phyloP scores from a whole-genome alignment of 139 green algal species.

The Chlorella sp. region DNA sequence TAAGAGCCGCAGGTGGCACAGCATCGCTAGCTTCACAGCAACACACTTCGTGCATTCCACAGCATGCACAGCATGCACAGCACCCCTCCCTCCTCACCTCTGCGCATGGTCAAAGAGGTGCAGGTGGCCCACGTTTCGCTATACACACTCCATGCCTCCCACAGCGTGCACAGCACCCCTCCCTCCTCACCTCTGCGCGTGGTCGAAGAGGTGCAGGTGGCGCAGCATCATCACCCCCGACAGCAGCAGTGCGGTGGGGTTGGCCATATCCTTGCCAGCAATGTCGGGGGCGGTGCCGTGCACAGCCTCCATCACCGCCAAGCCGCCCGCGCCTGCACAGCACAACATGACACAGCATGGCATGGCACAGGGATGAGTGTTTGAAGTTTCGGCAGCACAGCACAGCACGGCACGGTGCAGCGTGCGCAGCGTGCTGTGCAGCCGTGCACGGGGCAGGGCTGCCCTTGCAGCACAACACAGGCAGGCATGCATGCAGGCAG shows the following conservation, averaged over 20 bases:
- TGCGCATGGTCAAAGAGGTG: no score
- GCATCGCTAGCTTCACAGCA: no score
- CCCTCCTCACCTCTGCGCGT: slow-evolving; percentile 38
- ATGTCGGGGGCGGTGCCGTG: slow-evolving; percentile 97
- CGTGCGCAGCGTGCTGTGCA: no score
- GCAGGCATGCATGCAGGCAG: no score
- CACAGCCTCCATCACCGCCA: slow-evolving; percentile 95
- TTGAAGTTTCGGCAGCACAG: not conserved
- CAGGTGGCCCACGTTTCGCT: no score
- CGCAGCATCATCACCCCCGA: slow-evolving; percentile 94
- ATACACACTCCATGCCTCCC: no score
- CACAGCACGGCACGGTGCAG: not conserved
- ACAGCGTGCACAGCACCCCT: no score
- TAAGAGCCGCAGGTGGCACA: no score
- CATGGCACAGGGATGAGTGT: no score
- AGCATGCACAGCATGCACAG: no score
- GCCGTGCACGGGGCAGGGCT: not conserved
- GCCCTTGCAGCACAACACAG: not conserved
- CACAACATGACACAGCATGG: not conserved
- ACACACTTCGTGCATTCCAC: no score
- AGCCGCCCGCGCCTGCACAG: slow-evolving; percentile 70
- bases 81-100: no score
- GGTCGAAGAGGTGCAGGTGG: slow-evolving; percentile 75
- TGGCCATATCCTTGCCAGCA: slow-evolving; percentile 87
- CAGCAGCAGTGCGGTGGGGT: slow-evolving; percentile 95